phyloP scores from a whole-genome alignment of 208 protist species.

The Leishmania mexicana region DNA sequence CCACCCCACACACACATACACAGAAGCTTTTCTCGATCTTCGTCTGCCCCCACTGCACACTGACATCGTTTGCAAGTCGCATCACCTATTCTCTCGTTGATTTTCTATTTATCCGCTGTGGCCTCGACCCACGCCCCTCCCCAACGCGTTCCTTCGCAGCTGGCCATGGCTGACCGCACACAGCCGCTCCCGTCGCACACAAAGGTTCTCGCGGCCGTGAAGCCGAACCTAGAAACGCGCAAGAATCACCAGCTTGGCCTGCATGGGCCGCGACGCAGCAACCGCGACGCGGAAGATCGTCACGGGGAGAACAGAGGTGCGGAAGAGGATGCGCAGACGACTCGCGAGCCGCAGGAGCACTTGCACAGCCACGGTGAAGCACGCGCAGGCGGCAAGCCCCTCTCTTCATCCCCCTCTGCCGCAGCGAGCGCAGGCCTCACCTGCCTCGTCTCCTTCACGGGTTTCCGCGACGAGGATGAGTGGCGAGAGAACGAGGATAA shows the following conservation, averaged over 20 bases:
- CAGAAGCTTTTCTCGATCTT: not conserved
- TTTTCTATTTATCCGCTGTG: not conserved
- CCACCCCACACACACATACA: not conserved
- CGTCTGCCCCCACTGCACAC: not conserved
- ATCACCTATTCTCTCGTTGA: not conserved
- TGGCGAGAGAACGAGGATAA: slow-evolving; percentile 9
- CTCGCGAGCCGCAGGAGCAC: not conserved
- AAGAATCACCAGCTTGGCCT: not conserved
- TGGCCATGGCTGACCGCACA: not conserved
- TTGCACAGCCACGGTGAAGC: not conserved
- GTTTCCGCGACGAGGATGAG: slow-evolving; percentile 40
- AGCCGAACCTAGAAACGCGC: not conserved
- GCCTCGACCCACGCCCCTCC: not conserved
- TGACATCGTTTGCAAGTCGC: not conserved
- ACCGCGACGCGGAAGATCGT: not conserved
- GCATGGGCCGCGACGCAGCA: not conserved
- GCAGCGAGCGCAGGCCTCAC: not conserved
- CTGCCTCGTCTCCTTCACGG: slow-evolving; percentile 27
- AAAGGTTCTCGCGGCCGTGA: not conserved
- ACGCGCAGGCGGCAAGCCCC: not conserved
- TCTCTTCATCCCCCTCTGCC: not conserved
- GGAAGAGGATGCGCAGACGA: not conserved
- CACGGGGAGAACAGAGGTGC: not conserved
- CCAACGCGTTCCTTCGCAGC: not conserved
- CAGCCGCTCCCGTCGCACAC: not conserved